These are phyloP conservation scores for rapeseed (Brassica napus) DNA, from an alignment of 345 rosid species.

Conservation along the genomic window DNA sequence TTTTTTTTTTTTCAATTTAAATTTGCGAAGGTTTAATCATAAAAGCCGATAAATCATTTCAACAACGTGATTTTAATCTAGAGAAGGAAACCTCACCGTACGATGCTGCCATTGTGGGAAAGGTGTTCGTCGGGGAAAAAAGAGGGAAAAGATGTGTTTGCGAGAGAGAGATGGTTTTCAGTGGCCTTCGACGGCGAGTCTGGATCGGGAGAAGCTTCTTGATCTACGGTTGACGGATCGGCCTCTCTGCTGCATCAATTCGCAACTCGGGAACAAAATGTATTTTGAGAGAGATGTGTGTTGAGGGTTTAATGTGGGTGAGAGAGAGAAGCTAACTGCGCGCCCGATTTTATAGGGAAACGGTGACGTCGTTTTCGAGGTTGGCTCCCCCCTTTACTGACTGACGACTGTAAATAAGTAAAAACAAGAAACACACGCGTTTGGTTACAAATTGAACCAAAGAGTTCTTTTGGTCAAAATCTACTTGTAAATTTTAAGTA, in stretches of 20 bases:
- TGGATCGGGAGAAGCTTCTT: slow-evolving; percentile 78
- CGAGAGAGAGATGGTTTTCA: slow-evolving; percentile 24
- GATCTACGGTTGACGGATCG: slow-evolving; percentile 66
- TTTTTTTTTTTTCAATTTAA: neutral
- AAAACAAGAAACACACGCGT: neutral
- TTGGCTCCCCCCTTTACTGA: neutral
- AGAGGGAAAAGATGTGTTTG: neutral
- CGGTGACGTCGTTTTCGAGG: slow-evolving; percentile 3
- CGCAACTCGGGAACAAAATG: neutral
- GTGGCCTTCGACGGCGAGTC: slow-evolving; percentile 73
- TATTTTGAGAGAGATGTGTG: neutral
- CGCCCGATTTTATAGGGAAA: slow-evolving; percentile 26
- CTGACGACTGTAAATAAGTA: neutral
- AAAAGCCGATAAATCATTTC: neutral
- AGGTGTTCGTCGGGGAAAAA: neutral
- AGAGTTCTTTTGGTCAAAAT: neutral
- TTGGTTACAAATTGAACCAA: neutral
- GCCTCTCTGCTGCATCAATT: slow-evolving; percentile 76
- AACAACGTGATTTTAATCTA: neutral
- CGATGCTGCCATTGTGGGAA: slow-evolving; percentile 50
- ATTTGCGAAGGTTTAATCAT: neutral
- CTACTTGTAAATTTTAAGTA: neutral
- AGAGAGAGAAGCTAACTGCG: neutral
- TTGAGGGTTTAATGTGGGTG: neutral
- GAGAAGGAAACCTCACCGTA: slow-evolving; percentile 22